phyloP scores from a whole-genome alignment of 805 yeast genomes.

The Candida silvatica region DNA sequence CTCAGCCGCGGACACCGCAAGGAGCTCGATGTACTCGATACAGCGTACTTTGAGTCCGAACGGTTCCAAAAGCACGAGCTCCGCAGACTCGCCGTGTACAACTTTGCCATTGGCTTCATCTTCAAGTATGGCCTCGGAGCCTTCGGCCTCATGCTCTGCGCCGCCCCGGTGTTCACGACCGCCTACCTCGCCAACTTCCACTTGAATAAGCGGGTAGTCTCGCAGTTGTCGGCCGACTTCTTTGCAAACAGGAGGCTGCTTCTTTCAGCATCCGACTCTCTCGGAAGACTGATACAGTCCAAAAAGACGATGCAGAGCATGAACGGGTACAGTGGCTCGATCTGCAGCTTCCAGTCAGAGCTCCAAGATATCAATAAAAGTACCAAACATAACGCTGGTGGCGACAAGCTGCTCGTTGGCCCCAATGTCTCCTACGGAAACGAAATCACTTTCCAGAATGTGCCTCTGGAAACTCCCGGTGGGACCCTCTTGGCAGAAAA shows the following conservation, averaged over 20 bases:
- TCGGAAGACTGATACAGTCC: constrained; percentile 79
- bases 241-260: constrained; percentile 82
- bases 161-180: constrained; percentile 69
- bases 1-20: constrained; percentile 71
- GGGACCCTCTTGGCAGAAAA: constrained; percentile 62
- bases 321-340: constrained; percentile 72
- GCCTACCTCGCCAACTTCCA: constrained; percentile 29
- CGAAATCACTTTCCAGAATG: constrained; percentile 61
- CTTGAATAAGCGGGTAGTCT: constrained; percentile 29
- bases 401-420: constrained; percentile 22
- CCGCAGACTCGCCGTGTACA: constrained; percentile 66
- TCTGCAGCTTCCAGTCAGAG: constrained; percentile 58
- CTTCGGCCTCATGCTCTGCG: constrained; percentile 79
- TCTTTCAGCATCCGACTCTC: constrained; percentile 76
- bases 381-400: constrained; percentile 4
- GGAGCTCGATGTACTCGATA: constrained; percentile 71
- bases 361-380: constrained; percentile 39
- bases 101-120: constrained; percentile 78
- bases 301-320: constrained; percentile 79
- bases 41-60: constrained; percentile 73
- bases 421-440: constrained; percentile 37
- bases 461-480: constrained; percentile 82
- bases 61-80: constrained; percentile 68
- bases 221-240: constrained; percentile 63
- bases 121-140: constrained; percentile 96